Base-by-base conservation (phyloP, 2,329 filamentous ascomycete species). In the Tympanopsis confertula region DNA sequence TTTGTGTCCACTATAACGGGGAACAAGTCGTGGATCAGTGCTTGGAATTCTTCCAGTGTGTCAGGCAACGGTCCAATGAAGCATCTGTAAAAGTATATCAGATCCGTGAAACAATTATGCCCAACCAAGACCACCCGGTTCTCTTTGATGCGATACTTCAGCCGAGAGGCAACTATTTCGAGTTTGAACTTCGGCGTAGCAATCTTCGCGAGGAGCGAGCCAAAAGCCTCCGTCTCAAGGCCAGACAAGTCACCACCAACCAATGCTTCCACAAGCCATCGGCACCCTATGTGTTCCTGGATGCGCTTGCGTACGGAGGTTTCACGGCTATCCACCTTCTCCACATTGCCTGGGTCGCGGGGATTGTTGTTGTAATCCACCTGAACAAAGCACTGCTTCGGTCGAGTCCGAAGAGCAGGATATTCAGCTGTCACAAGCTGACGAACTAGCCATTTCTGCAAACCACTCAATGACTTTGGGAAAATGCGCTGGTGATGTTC, bases 21-120 rank as follows among this genome's bases (percentile, higher is more conserved):
- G 28, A 67, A 62, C 3, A 71, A 46, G 1, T 53, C 46, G 44
- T 75, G 66, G 2, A 79, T 61, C 2, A 56, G 50, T 4, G 52
- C 41, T 28, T 63, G 57, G 47, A 82, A 83, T 17, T 68, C 66
- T 3, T 63, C 58, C 2, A 78, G 51, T 0, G 58, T 68, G 2
- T 59, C 54, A 0, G 78, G 78, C 2, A 82, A 56, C 1, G 56
- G 44, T 1, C 72, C 73, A 36, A 81, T 61, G 51, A 83, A 83
- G 2, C 66, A 68, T n/a, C 62, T 55, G 51, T 80, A 77, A 24
- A 82, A 54, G 47, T 81, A 81, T 24, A 74, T 66, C 3, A 83
- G 58, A 45, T 83, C 77, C 2, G 69, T 67, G 44, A 82, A 73
- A 41, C 75, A 62, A 46, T 83, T 82, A 55, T 83, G 77, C 0